Evolutionary conservation across 768 basidiomycete species (phyloP), one percentile per base, ranked within the genome.

Genomic region (Mycena kentingensis): DNA sequence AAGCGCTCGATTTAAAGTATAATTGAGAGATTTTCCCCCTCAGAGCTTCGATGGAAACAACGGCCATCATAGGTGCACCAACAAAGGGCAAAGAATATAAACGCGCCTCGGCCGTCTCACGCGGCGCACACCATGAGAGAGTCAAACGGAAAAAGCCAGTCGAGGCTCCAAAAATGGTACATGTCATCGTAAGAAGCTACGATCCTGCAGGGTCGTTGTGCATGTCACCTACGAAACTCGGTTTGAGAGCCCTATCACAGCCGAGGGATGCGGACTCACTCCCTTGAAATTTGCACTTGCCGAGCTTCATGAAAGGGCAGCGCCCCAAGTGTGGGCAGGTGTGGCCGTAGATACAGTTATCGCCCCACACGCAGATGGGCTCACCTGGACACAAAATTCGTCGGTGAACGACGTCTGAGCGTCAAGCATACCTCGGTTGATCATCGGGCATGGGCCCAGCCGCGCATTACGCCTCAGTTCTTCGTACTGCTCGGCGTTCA

Each of bases 251-350:
- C 22, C 29, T 15, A 52, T 41, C 50, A 52, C 46, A 21, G 38
- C 47, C 48, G 31, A 12, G 29, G 37, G 25, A 37, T 29, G 50
- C 31, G 24, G 41, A 73, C 73, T 54, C 55, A 86, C 85, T 72
- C 66, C 80, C 84, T 56, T 72, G 65, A 66, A 87, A 87, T 65
- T 81, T 85, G 66, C 85, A 87, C 50, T 70, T 78, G 18, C 79
- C 79, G 41, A 76, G 70, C 71, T 80, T 82, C 58, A 77, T 67
- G 63, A 72, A 80, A 45, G 70, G 70, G 63, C 78, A 81, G 32
- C 72, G 74, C 5, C 66, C 63, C 18, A 63, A 64, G 42, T 65
- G 71, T 53, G 77, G 76, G 62, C 85, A 87, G 25, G 67, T 67
- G 60, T 79, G 71, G 25, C 82, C 75, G 70, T 79, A 71, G 68